Conservation (phyloP, 768 basidiomycete species). For the Gyrodon lividus region DNA sequence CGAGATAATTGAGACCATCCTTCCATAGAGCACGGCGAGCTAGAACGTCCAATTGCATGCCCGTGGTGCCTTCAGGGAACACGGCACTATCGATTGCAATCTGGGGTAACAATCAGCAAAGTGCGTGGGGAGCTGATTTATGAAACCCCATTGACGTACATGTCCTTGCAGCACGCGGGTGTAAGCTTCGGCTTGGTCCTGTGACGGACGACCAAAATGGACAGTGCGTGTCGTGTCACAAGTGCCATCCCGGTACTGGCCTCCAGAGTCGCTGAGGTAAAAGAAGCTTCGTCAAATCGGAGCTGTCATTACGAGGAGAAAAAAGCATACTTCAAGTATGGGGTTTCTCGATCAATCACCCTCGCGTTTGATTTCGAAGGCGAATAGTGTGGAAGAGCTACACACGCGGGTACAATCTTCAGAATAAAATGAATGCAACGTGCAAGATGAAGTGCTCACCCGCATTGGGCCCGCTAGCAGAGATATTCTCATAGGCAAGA, state of each 20-base stretch:
- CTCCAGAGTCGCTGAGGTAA: slow-evolving; percentile 80
- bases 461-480: slow-evolving; percentile 86
- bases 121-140: slow-evolving; percentile 12
- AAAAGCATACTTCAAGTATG: slow-evolving; percentile 81
- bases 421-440: background rate
- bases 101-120: slow-evolving; percentile 38
- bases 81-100: slow-evolving; percentile 89
- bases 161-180: slow-evolving; percentile 97
- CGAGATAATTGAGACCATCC: slow-evolving; percentile 79
- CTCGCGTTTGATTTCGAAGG: slow-evolving; percentile 68
- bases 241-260: slow-evolving; percentile 87
- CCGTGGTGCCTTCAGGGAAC: slow-evolving; percentile 89
- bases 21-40: slow-evolving; percentile 89
- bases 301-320: slow-evolving; percentile 10
- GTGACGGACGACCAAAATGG: slow-evolving; percentile 84
- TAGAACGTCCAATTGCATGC: slow-evolving; percentile 79
- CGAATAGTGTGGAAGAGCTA: slow-evolving; percentile 89
- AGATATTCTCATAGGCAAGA: slow-evolving; percentile 87
- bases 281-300: slow-evolving; percentile 12
- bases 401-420: background rate
- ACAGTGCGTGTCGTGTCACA: slow-evolving; percentile 81
- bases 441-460: slow-evolving; percentile 35
- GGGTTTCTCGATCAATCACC: slow-evolving; percentile 73
- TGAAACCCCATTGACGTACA: slow-evolving; percentile 48
- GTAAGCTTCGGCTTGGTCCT: slow-evolving; percentile 86